Conservation (phyloP, 768 basidiomycete species). For the Calocybe cyanea region DNA sequence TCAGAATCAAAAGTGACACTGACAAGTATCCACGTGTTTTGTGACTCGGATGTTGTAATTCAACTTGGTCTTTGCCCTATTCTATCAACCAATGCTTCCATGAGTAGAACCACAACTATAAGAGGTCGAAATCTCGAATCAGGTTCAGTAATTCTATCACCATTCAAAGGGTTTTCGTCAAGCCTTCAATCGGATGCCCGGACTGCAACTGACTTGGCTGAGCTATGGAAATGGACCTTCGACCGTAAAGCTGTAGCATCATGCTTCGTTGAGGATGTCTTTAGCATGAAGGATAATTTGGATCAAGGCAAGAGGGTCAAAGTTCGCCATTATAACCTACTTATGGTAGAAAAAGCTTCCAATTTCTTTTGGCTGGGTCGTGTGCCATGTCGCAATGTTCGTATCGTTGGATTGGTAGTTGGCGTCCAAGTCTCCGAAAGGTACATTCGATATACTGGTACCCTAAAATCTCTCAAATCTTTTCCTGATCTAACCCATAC, state of each 20-base stretch:
- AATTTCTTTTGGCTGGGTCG: conserved; percentile 73
- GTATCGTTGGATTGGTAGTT: conserved; percentile 61
- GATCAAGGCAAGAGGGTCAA: conserved; percentile 24
- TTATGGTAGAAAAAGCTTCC: conserved; percentile 29
- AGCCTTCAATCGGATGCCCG: neutral
- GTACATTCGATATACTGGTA: conserved; percentile 57
- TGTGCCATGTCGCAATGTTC: conserved; percentile 64
- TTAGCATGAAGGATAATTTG: conserved; percentile 37
- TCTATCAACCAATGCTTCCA: conserved; percentile 3
- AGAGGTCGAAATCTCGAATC: conserved; percentile 11
- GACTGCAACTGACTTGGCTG: conserved; percentile 12
- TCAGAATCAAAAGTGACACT: no score
- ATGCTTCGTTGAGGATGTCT: conserved; percentile 53
- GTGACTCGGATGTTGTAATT: no score
- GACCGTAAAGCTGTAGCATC: conserved; percentile 50
- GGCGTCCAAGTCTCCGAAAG: conserved; percentile 58
- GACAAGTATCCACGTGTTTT: no score
- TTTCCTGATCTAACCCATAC: neutral
- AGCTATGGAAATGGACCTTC: conserved; percentile 54
- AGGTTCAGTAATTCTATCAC: conserved; percentile 15
- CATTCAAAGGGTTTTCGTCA: conserved; percentile 17
- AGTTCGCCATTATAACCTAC: neutral
- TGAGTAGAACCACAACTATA: conserved; percentile 21
- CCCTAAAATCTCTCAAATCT: conserved; percentile 12
- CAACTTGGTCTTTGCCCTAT: no score